A percentile compares a stretch with the other conserved stretches of the same genome.
phyloP scores from a whole-genome alignment of 2,329 filamentous ascomycete species.

The Fusarium mundagurra region DNA sequence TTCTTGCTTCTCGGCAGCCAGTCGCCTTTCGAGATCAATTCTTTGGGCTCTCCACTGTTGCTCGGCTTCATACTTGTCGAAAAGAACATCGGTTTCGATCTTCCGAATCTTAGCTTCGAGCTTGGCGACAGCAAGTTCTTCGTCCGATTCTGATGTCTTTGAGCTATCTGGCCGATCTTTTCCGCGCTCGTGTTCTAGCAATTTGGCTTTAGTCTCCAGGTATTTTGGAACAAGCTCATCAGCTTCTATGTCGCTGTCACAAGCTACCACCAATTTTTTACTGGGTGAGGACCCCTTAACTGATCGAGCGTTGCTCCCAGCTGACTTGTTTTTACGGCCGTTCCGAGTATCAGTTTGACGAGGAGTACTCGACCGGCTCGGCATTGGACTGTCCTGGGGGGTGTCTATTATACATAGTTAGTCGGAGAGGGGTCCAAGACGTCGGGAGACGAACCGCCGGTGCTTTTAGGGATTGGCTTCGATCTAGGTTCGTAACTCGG shows the following conservation, averaged over 20 bases:
- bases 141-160: conserved; percentile 34
- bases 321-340: conserved; percentile 49
- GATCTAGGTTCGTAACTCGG: conserved; percentile 70
- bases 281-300: conserved; percentile 43
- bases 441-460: conserved; percentile 30
- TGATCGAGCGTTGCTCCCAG: conserved; percentile 37
- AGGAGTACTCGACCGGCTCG: conserved; percentile 62
- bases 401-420: conserved; percentile 51
- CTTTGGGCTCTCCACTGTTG: conserved; percentile 70
- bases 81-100: conserved; percentile 82
- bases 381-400: conserved; percentile 59
- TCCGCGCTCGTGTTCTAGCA: conserved; percentile 68
- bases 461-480: conserved; percentile 53
- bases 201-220: conserved; percentile 75
- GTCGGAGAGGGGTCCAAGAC: background rate
- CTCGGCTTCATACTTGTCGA: conserved; percentile 74
- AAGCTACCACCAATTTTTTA: conserved; percentile 60
- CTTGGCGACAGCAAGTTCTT: conserved; percentile 65
- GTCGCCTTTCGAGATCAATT: conserved; percentile 70
- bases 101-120: conserved; percentile 77
- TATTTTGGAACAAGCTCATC: conserved; percentile 81
- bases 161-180: conserved; percentile 28
- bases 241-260: conserved; percentile 77
- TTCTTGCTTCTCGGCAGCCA: conserved; percentile 59
- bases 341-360: conserved; percentile 45